Base-by-base conservation (phyloP, 176 grass and related monocot genomes). In the Pontederia crassipes region DNA sequence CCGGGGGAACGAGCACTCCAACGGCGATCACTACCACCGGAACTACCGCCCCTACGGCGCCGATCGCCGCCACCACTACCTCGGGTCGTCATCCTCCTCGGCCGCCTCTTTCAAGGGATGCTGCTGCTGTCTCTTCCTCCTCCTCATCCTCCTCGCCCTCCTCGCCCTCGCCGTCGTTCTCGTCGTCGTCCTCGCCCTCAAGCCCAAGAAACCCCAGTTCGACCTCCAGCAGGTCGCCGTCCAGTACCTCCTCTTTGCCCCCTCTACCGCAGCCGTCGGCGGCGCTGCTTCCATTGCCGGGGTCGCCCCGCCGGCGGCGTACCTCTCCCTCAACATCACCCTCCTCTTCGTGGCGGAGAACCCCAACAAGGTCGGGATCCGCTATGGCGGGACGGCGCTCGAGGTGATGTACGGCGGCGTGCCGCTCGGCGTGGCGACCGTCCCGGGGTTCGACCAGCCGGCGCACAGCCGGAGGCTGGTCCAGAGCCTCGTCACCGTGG, bases 161-260 rank as follows among this genome's bases (percentile, higher is more conserved):
- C 82, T 98, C 49, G 88, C 81, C 48, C 66, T 98, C 52, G 93
- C 93, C 26, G 72, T 92, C 46, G 81, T 80, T 14, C 93, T 98
- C 61, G 84, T 98, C 14, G 74, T 98, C 48, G 71, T 98, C 55
- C 88, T 98, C 26, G 88, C 80, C 52, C 87, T 98, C 61, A 98
- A 98, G 82, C 93, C 93, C 53, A 80, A 83, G 68, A 98, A 92
- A 63, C 93, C 93, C 20, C 79, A 90, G 63, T 98, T 98, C 88
- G 93, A 98, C 71, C 93, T 98, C 61, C 86, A 98, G 83, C 93
- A 98, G 61, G 93, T 92, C 26, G 76, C 81, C 77, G 88, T 98
- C 52, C 87, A 92, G 57, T 98, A 98, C 84, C 84, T 98, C 68
- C 81, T 98, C 5, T 84, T 98, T 11, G 71, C 87, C 12, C 52